Evolutionary conservation across 2,329 filamentous ascomycete genomes (phyloP).

Genomic region (Nemania diffusa): DNA sequence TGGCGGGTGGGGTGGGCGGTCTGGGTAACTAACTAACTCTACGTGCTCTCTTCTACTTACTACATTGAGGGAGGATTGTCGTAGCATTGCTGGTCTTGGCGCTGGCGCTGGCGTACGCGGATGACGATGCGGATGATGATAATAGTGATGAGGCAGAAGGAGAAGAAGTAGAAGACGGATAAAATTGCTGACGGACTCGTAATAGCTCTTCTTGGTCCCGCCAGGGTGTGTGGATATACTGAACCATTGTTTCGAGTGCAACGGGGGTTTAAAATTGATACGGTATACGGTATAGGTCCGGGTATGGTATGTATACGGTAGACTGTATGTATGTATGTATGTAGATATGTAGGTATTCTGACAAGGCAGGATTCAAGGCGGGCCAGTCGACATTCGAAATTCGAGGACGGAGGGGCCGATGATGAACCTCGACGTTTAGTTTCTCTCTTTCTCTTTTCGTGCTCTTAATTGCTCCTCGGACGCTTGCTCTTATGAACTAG

Average conservation of each 20-base stretch:
- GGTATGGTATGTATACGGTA: background rate
- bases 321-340: background rate
- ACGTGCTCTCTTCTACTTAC: conserved; percentile 17
- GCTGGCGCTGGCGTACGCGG: conserved; percentile 25
- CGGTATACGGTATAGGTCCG: background rate
- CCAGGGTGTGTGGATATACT: conserved; percentile 80
- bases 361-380: too few relatives aligned
- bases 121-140: conserved; percentile 4
- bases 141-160: background rate
- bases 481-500: conserved; percentile 6
- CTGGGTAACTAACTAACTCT: background rate
- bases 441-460: background rate
- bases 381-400: conserved; percentile 8
- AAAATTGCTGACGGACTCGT: conserved; percentile 72
- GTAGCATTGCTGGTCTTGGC: conserved; percentile 28
- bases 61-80: conserved; percentile 12
- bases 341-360: too few relatives aligned
- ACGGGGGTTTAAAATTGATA: conserved; percentile 22
- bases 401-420: conserved; percentile 15
- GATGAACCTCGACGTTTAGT: conserved; percentile 6
- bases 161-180: conserved; percentile 51
- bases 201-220: conserved; percentile 73
- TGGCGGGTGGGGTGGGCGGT: too few relatives aligned
- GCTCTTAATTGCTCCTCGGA: background rate
- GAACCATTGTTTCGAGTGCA: conserved; percentile 62